These are phyloP conservation scores for Zanthoxylum bungeanum DNA, from an alignment of 345 rosid species.

Conservation along the genomic window DNA sequence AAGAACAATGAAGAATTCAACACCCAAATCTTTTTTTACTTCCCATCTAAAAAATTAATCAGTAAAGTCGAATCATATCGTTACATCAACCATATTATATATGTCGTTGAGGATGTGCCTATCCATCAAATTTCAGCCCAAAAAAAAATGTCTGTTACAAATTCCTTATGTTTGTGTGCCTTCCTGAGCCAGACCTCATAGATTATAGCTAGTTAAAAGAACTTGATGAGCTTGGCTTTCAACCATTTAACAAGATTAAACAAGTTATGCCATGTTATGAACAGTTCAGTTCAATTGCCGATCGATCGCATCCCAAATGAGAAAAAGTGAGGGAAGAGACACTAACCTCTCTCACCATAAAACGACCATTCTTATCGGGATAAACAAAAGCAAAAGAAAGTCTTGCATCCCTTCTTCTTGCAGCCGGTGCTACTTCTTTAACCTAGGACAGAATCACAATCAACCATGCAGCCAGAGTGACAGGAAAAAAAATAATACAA, in stretches of 20 bases:
- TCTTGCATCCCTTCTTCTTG: conserved; percentile 88
- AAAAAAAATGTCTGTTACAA: not conserved
- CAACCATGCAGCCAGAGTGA: not conserved
- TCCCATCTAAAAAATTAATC: conserved; percentile 2
- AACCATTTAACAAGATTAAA: not conserved
- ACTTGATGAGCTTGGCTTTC: not conserved
- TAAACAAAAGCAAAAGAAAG: conserved; percentile 89
- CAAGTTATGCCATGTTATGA: not conserved
- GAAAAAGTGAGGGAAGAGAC: not conserved
- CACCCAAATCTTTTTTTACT: conserved; percentile 7
- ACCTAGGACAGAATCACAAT: conserved; percentile 40
- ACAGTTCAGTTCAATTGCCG: not conserved
- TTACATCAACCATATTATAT: not conserved
- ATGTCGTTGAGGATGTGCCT: not conserved
- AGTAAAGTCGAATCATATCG: not conserved
- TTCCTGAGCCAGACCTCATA: conserved; percentile 1
- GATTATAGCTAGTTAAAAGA: not conserved
- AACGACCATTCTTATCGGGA: conserved; percentile 79
- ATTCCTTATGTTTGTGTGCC: not conserved
- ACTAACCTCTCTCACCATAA: conserved; percentile 66
- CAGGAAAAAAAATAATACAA: not conserved
- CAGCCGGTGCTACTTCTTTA: conserved; percentile 86
- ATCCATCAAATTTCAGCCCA: conserved; percentile 1
- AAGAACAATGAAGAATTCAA: conserved; percentile 8
- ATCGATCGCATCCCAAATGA: not conserved